Percentiles rank a stretch among this genome's conserved stretches.
These are phyloP conservation scores for Eucalyptus cloeziana DNA, from an alignment of 345 rosid genomes.

Conservation along the genomic window DNA sequence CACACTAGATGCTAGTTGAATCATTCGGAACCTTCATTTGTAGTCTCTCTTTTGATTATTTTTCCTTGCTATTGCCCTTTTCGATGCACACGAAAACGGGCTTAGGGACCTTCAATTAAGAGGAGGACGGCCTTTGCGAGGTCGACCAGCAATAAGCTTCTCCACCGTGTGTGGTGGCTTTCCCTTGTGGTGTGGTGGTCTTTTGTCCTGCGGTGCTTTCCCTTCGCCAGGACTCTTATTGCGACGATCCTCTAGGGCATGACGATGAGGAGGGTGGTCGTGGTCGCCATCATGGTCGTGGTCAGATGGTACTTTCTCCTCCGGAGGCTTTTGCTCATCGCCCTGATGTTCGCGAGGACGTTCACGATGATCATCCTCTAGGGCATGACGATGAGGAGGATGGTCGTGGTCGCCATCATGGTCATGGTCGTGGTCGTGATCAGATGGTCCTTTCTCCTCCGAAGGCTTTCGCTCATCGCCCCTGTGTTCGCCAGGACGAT, in stretches of 20 bases:
- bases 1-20: neutral
- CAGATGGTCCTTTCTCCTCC: neutral
- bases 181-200: neutral
- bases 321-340: neutral
- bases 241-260: neutral
- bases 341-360: neutral
- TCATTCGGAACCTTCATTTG: neutral
- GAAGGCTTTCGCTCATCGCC: neutral
- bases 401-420: neutral
- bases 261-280: neutral
- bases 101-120: neutral
- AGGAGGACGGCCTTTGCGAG: neutral
- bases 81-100: neutral
- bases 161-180: neutral
- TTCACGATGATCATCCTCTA: neutral
- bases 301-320: neutral
- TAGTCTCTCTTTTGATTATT: neutral
- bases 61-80: neutral
- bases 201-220: neutral
- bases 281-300: neutral
- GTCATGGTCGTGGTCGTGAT: accelerated
- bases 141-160: neutral
- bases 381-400: neutral
- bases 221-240: neutral
- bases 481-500: neutral